Conservation (phyloP, 139 green algal species). For the Deuterostichococcus epilithicus region DNA sequence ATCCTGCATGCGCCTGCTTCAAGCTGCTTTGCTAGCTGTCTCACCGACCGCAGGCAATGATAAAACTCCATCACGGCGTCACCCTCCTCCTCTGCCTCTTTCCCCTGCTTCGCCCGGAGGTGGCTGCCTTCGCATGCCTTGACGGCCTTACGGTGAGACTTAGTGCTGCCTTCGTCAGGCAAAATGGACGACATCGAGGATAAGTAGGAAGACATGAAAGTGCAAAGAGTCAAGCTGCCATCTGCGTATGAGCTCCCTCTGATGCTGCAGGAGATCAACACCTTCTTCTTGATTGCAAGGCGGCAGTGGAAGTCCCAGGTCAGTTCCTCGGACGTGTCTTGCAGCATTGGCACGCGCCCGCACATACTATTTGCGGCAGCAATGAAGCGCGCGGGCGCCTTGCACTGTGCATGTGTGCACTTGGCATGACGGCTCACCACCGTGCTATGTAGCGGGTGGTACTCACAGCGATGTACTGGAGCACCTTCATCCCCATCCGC, state of each 20-base stretch:
- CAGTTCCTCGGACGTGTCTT: background rate
- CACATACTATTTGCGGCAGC: background rate
- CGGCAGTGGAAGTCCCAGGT: conserved; percentile 25
- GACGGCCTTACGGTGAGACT: conserved; percentile 2
- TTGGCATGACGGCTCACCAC: background rate
- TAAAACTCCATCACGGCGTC: no score
- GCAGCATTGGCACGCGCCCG: no score
- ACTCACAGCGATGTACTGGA: conserved; percentile 25
- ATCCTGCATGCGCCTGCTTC: background rate
- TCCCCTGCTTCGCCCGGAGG: background rate
- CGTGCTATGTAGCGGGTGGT: background rate
- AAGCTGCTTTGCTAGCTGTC: background rate
- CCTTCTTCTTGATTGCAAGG: conserved; percentile 52
- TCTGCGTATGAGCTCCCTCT: background rate
- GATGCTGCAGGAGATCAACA: conserved; percentile 47
- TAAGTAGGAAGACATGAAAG: background rate
- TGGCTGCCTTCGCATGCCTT: conserved; percentile 36
- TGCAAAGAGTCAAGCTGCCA: background rate
- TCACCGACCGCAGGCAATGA: no score
- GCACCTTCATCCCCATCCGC: conserved; percentile 36
- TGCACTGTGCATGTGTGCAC: background rate
- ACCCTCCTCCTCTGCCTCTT: background rate
- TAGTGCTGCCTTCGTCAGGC: background rate
- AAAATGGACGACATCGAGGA: no score
- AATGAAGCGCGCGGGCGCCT: background rate